Conservation (phyloP, 129 eudicot genomes). For the Flaveria robusta region DNA sequence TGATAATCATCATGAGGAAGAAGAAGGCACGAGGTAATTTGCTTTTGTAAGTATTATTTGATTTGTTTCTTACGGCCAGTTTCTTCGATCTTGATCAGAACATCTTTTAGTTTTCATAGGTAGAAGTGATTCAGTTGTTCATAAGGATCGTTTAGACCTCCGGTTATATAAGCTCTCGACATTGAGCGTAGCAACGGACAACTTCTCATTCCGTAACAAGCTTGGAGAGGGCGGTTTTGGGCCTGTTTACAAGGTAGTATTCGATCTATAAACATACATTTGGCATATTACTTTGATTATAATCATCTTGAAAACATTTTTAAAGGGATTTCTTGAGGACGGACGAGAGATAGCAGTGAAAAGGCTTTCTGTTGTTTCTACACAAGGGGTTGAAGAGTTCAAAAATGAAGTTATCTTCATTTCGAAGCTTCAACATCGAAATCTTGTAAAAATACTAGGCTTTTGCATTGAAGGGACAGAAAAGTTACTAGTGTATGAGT, state of each 20-base stretch:
- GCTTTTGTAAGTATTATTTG: background rate
- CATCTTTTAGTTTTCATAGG: background rate
- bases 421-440: background rate
- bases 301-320: background rate
- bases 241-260: background rate
- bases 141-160: background rate
- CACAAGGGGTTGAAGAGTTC: background rate
- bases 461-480: background rate
- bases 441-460: background rate
- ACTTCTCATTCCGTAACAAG: background rate
- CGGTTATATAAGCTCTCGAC: background rate
- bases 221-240: background rate
- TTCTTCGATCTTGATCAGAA: background rate
- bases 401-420: background rate
- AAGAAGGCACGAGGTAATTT: background rate
- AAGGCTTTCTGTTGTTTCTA: background rate
- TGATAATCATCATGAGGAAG: background rate
- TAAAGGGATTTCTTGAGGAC: background rate
- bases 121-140: background rate
- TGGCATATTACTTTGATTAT: background rate
- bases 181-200: background rate
- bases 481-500: background rate
- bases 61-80: background rate
- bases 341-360: background rate
- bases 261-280: background rate